A percentile compares a stretch with the other conserved stretches of the same genome.
Conservation (phyloP, 2,329 filamentous ascomycete species). For the Gaeumannomyces tritici region DNA sequence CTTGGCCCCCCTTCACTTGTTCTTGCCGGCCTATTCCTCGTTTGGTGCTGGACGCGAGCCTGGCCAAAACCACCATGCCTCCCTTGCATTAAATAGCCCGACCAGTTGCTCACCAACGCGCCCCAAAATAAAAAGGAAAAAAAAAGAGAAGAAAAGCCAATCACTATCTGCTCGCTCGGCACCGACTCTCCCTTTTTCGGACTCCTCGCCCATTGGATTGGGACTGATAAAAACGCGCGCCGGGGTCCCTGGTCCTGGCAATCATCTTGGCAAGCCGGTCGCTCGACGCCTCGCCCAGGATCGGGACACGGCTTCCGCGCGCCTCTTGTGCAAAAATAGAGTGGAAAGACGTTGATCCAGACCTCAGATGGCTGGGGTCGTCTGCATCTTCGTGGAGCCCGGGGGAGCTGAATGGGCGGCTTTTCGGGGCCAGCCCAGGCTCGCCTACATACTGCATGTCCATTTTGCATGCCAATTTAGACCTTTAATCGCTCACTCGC, state of each 20-base stretch:
- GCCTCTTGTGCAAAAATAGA: not conserved
- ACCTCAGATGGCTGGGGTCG: no score
- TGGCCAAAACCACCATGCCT: not conserved
- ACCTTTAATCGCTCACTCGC: no score
- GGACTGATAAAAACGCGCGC: no score
- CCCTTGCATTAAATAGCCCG: not conserved
- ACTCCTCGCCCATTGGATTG: not conserved
- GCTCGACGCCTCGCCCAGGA: no score
- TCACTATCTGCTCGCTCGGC: not conserved
- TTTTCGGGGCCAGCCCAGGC: no score
- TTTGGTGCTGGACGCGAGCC: not conserved
- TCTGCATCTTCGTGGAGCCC: no score
- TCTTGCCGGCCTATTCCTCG: no score
- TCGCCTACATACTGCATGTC: no score
- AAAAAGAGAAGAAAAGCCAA: not conserved
- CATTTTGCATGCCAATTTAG: no score
- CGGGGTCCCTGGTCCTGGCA: not conserved
- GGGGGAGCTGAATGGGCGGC: no score
- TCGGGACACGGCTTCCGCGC: not conserved
- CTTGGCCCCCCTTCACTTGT: not conserved
- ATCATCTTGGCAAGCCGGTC: no score
- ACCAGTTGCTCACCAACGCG: not conserved
- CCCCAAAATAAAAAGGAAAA: not conserved
- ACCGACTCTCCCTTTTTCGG: not conserved
- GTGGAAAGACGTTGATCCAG: not conserved